Evolutionary conservation across 78 protist species (phyloP), one percentile per base, ranked within the genome.

Genomic region (Corallochytrium limacisporum): DNA sequence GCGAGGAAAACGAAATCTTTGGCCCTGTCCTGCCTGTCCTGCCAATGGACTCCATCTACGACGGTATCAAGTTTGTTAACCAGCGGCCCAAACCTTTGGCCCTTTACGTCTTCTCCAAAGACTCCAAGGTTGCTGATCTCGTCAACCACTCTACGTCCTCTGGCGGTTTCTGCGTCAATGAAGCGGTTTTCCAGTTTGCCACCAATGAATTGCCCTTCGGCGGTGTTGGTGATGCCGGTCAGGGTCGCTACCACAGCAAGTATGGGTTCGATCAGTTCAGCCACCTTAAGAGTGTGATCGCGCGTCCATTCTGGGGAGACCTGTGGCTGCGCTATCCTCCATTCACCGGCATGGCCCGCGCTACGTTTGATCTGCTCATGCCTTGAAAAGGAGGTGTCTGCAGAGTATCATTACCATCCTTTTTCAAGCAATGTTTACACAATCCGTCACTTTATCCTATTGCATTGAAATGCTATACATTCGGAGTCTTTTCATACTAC

Each of bases 211-310:
- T 89, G 18, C 95, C 95, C 28, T 89, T 89, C 49, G 95, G 92
- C 10, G 95, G 95, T 6, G 85, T 86, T 0, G 95, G 95, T 26
- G 0, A 28, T 22, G 65, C 84, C 3, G 95, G 95, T n/a, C 39
- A 62, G 62, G 95, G 94, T 18, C 48, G 26, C 24, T 72, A 49
- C 55, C 81, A 83, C 69, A 86, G 88, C 1, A 7, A 16, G 42
- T 12, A 61, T n/a, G 66, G 66, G 1, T 61, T 61, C 33, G 51
- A 20, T 15, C 29, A 37, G 51, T 61, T 61, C 51, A 61, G 66
- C 33, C 66, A 61, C 51, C 18, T 43, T 20, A 61, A 61, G 24
- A 26, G 47, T 38, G 39, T 61, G n/a, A n/a, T n/a, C n/a, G n/a
- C n/a, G n/a, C n/a, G n/a, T n/a, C n/a, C n/a, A n/a, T n/a, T n/a